Evolutionary conservation across 768 basidiomycete genomes (phyloP).

Genomic region (Gautieria morchelliformis): DNA sequence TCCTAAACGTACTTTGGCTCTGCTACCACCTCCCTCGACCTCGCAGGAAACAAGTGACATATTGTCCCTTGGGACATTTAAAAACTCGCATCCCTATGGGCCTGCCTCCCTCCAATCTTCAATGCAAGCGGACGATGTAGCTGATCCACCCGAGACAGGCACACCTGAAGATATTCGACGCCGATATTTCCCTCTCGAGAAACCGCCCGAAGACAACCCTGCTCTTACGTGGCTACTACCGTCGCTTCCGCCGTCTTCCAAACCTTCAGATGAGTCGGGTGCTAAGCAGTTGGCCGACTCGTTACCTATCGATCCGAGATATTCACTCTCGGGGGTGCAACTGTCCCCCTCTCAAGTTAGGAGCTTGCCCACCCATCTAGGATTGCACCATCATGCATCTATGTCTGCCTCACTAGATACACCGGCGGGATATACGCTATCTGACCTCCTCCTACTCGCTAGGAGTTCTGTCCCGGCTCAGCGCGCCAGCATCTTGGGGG

Average conservation of each 20-base stretch:
- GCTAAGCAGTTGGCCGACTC: background rate
- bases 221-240: constrained; percentile 74
- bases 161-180: constrained; percentile 76
- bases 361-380: constrained; percentile 71
- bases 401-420: constrained; percentile 27
- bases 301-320: constrained; percentile 13
- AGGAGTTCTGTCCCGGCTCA: constrained; percentile 80
- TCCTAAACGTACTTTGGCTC: constrained; percentile 42
- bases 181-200: constrained; percentile 60
- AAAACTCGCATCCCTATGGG: background rate
- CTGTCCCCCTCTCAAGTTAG: constrained; percentile 44
- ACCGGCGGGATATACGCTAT: constrained; percentile 80
- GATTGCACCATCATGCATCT: constrained; percentile 86
- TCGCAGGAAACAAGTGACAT: constrained; percentile 1
- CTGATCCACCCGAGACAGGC: constrained; percentile 50
- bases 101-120: background rate
- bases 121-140: background rate
- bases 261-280: background rate
- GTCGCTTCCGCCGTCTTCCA: constrained; percentile 3
- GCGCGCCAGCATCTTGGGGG: constrained; percentile 68
- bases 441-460: constrained; percentile 72
- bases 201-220: constrained; percentile 56
- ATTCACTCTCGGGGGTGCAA: constrained; percentile 44
- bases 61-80: background rate
- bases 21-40: constrained; percentile 44